Evolutionary conservation across 768 basidiomycete species (phyloP).

Genomic region (Auricularia sp.): DNA sequence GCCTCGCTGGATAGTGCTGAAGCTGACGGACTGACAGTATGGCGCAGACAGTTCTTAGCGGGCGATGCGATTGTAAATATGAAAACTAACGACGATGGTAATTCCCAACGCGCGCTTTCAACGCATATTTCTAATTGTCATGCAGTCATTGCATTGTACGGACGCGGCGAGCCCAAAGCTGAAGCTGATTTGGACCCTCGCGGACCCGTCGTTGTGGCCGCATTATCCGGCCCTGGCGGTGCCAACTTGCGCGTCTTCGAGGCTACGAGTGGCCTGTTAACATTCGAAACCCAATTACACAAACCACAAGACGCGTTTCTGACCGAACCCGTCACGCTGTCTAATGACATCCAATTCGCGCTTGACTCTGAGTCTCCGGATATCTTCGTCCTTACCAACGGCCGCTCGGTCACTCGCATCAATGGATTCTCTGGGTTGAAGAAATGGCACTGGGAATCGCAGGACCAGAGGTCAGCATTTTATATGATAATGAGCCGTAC

Average conservation of each 20-base stretch:
- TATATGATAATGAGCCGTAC: too few relatives aligned
- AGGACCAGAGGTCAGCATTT: conserved; percentile 50
- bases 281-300: conserved; percentile 59
- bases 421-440: conserved; percentile 40
- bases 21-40: conserved; percentile 4
- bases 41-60: conserved; percentile 35
- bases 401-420: conserved; percentile 45
- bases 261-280: conserved; percentile 46
- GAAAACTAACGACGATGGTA: conserved; percentile 48
- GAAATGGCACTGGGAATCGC: conserved; percentile 64
- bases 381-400: conserved; percentile 51
- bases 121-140: neutral
- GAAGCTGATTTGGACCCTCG: neutral
- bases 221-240: conserved; percentile 69
- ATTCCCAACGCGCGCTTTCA: conserved; percentile 12
- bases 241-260: conserved; percentile 63
- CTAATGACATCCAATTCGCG: conserved; percentile 41
- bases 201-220: conserved; percentile 42
- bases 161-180: neutral
- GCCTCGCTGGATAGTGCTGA: neutral
- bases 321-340: conserved; percentile 45
- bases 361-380: conserved; percentile 19
- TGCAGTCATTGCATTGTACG: conserved; percentile 3
- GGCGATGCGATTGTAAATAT: conserved; percentile 61
- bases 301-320: conserved; percentile 31